A percentile compares a stretch with the other conserved stretches of the same genome.
Evolutionary conservation across 208 protist genomes (phyloP).

Genomic region (Crithidia mellificae): DNA sequence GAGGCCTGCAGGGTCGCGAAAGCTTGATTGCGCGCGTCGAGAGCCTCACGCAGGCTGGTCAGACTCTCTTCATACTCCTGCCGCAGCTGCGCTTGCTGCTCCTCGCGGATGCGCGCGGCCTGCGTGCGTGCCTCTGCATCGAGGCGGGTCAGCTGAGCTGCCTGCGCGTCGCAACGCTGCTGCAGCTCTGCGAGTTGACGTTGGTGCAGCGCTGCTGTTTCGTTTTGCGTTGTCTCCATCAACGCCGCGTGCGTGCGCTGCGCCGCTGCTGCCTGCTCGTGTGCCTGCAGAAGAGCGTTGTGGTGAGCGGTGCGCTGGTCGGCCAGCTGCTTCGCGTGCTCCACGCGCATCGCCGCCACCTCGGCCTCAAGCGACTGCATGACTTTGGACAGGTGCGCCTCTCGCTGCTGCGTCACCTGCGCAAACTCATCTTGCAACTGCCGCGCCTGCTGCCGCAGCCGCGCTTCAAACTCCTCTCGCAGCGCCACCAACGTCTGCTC

Average conservation of each 20-base stretch:
- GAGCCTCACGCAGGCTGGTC: conserved; percentile 23
- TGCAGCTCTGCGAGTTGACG: conserved; percentile 17
- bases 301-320: conserved; percentile 9
- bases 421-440: background rate
- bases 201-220: background rate
- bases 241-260: conserved; percentile 5
- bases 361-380: conserved; percentile 7
- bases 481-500: conserved; percentile 10
- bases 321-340: conserved; percentile 9
- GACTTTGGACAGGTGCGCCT: conserved; percentile 4
- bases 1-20: conserved; percentile 29
- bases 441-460: background rate
- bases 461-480: background rate
- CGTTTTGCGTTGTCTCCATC: conserved; percentile 1
- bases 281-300: background rate
- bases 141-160: conserved; percentile 13
- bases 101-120: conserved; percentile 7
- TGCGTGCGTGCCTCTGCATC: conserved; percentile 14
- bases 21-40: conserved; percentile 33
- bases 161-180: conserved; percentile 26
- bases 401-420: conserved; percentile 8
- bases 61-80: conserved; percentile 37
- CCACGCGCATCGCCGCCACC: conserved; percentile 10
- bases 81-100: conserved; percentile 25
- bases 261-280: background rate